Conservation (phyloP, 306 rosid genomes). For the Inga leiocalycina region DNA sequence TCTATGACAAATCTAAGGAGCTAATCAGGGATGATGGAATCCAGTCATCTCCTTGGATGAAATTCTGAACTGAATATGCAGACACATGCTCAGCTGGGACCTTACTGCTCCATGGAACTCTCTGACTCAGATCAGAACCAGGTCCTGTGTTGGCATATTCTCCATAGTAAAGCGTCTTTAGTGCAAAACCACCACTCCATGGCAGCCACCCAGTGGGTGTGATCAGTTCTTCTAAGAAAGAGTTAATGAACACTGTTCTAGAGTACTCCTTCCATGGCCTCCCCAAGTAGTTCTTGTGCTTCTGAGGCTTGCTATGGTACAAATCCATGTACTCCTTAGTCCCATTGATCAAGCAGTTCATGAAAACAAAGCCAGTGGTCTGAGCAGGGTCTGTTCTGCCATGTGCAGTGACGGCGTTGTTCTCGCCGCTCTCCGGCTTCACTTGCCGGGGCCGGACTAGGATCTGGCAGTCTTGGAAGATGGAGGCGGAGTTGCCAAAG, state of each 20-base stretch:
- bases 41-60: slow-evolving; percentile 93
- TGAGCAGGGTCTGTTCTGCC: slow-evolving; percentile 95
- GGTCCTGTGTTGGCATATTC: slow-evolving; percentile 65
- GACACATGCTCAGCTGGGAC: slow-evolving; percentile 63
- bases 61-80: slow-evolving; percentile 68
- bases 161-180: slow-evolving; percentile 81
- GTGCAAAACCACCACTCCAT: slow-evolving; percentile 64
- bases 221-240: slow-evolving; percentile 59
- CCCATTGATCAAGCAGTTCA: slow-evolving; percentile 75
- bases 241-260: slow-evolving; percentile 64
- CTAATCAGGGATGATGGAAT: slow-evolving; percentile 41
- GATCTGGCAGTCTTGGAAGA: slow-evolving; percentile 76
- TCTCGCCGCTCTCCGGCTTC: slow-evolving; percentile 72
- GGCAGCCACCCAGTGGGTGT: slow-evolving; percentile 76
- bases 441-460: slow-evolving; percentile 67
- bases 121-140: slow-evolving; percentile 51
- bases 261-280: slow-evolving; percentile 99
- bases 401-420: slow-evolving; percentile 72
- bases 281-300: slow-evolving; percentile 82
- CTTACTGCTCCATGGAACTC: slow-evolving; percentile 73
- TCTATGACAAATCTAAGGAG: not conserved
- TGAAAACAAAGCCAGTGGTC: slow-evolving; percentile 76
- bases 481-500: slow-evolving; percentile 84
- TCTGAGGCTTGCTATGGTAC: slow-evolving; percentile 68
- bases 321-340: slow-evolving; percentile 76